Evolutionary conservation across 768 basidiomycete genomes (phyloP).

Genomic region (Hypholoma sublateritium): DNA sequence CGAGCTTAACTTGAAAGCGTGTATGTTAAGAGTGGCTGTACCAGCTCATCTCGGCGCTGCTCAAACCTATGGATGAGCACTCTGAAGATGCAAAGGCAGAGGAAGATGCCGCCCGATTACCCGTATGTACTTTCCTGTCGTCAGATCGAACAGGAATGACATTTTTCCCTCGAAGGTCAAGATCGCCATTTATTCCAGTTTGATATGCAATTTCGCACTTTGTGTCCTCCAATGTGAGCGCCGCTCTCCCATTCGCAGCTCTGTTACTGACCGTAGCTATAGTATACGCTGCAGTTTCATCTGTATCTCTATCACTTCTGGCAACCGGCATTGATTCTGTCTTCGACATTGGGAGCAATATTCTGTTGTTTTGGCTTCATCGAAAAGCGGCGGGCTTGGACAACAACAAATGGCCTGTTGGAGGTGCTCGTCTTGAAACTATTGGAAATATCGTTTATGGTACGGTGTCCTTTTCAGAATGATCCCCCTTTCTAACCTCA

Average conservation of each 20-base stretch:
- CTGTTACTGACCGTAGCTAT: neutral
- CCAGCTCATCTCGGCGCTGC: slow-evolving; percentile 81
- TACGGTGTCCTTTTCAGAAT: slow-evolving; percentile 20
- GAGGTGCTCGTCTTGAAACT: slow-evolving; percentile 87
- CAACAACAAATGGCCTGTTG: slow-evolving; percentile 86
- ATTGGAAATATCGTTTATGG: slow-evolving; percentile 90
- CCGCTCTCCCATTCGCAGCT: neutral
- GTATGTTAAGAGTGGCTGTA: slow-evolving; percentile 1
- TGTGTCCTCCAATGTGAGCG: slow-evolving; percentile 68
- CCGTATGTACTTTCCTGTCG: slow-evolving; percentile 43
- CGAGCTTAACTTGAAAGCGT: slow-evolving; percentile 1
- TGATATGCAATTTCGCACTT: slow-evolving; percentile 73
- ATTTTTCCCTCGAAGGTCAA: slow-evolving; percentile 58
- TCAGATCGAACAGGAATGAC: neutral
- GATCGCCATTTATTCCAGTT: slow-evolving; percentile 83
- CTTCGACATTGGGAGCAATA: slow-evolving; percentile 81
- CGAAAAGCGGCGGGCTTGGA: slow-evolving; percentile 71
- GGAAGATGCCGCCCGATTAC: slow-evolving; percentile 63
- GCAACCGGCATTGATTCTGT: slow-evolving; percentile 89
- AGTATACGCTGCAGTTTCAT: slow-evolving; percentile 93
- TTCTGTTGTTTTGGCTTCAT: slow-evolving; percentile 81
- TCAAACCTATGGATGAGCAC: slow-evolving; percentile 90
- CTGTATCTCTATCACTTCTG: slow-evolving; percentile 80
- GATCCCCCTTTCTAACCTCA: slow-evolving; percentile 27
- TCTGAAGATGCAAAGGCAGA: slow-evolving; percentile 77